Base-by-base conservation (phyloP, 1,139 yeast species). In the Geotrichum citri-aurantii region DNA sequence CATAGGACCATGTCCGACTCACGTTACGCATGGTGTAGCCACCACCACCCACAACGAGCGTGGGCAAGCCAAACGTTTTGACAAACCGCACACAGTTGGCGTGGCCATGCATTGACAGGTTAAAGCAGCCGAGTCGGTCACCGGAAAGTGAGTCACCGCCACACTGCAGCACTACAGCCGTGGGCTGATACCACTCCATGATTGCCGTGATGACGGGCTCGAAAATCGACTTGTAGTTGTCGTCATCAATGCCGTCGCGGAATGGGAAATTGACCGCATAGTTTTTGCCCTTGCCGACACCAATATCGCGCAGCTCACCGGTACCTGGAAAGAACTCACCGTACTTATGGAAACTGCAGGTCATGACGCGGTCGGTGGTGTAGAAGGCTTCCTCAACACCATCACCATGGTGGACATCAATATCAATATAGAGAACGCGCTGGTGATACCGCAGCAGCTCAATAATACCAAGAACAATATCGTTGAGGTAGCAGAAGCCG, bases 301-400 rank as follows among this genome's bases (percentile, higher is more conserved):
- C 97, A 57, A 82, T 82, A 69, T 91, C 97, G 66, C 95, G 82
- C 62, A 89, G 79, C 70, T 89, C 93, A 58, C 97, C 97, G 3
- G 97, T 91, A 54, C 97, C 97, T 1, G 97, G 97, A 82, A 91
- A 91, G 71, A 89, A 91, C 73, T 91, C 97, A 48, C 97, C 97
- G 71, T 90, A 93, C 72, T 93, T 93, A 76, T 93, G 99, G 79
- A 93, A 93, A 6, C 97, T 89, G 69, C 95, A 89, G 0, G 98
- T 93, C 98, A 93, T 91, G 55, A 93, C 99, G 65, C 98, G 78
- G 73, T 93, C 98, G 4, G 97, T 91, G 11, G 97, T 85, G 73
- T 92, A 93, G 70, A 93, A 93, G 0, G 98, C 98, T 73, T 93
- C 98, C 73, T 93, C 97, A 33, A 93, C 99, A 64, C 98, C 99